These are phyloP conservation scores for Aristolochia californica DNA, from an alignment of 164 flowering plant species.

Conservation along the genomic window DNA sequence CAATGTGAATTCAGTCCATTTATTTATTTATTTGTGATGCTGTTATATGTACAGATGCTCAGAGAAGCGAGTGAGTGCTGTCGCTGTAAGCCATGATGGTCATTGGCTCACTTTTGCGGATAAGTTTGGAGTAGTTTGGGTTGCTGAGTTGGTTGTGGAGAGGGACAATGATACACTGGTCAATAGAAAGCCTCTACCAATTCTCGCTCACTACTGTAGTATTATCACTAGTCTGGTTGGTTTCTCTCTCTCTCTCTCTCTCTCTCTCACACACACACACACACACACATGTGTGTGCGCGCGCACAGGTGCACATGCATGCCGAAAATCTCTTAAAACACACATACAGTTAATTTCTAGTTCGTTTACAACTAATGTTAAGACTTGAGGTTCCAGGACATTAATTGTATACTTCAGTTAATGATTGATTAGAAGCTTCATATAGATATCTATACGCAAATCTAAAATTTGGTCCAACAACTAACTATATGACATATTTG, in stretches of 20 bases:
- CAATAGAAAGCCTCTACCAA: slow-evolving; percentile 47
- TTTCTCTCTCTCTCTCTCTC: neutral
- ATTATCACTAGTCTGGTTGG: slow-evolving; percentile 85
- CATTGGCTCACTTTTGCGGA: slow-evolving; percentile 73
- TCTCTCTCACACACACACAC: neutral
- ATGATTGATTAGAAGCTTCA: no score
- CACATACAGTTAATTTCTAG: neutral
- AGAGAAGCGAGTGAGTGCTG: slow-evolving; percentile 93
- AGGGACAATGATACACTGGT: slow-evolving; percentile 16
- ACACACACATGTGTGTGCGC: neutral
- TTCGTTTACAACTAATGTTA: no score
- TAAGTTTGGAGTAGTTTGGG: slow-evolving; percentile 94
- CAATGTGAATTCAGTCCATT: neutral
- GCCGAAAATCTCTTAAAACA: neutral
- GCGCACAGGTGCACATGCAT: no score
- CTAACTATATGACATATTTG: no score
- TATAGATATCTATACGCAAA: no score
- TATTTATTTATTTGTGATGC: neutral
- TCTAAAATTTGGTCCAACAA: no score
- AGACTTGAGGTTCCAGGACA: no score
- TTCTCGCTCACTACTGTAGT: slow-evolving; percentile 90
- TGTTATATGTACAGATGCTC: slow-evolving; percentile 39
- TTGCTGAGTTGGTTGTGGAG: slow-evolving; percentile 29
- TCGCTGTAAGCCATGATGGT: slow-evolving; percentile 65
- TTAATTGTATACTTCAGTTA: no score